These are phyloP conservation scores for Taxillus chinensis DNA, from an alignment of 164 flowering plant genomes.

Conservation along the genomic window DNA sequence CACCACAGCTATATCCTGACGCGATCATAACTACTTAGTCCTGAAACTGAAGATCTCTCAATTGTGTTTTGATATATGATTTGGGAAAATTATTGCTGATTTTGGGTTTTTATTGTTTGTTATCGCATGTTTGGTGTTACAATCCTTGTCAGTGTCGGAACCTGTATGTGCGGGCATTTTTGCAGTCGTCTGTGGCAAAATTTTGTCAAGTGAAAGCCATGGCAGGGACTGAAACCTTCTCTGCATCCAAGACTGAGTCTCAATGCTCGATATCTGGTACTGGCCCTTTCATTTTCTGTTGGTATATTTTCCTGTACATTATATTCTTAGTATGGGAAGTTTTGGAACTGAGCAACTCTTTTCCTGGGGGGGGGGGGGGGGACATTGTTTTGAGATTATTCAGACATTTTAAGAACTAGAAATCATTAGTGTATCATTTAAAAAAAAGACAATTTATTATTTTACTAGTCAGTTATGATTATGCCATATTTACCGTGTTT, in stretches of 20 bases:
- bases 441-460: too few species aligned
- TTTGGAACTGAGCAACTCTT: background rate
- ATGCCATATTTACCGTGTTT: too few species aligned
- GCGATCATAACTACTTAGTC: too few species aligned
- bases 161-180: slow-evolving; percentile 2
- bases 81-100: background rate
- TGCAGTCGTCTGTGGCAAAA: slow-evolving; percentile 11
- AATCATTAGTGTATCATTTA: too few species aligned
- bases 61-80: too few species aligned
- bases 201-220: slow-evolving; percentile 19
- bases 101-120: background rate
- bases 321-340: background rate
- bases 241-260: slow-evolving; percentile 9
- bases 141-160: slow-evolving; percentile 9
- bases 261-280: slow-evolving; percentile 16
- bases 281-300: too few species aligned
- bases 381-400: too few species aligned
- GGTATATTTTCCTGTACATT: background rate
- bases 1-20: too few species aligned
- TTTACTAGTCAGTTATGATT: too few species aligned
- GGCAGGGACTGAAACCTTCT: slow-evolving; percentile 19
- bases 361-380: too few species aligned
- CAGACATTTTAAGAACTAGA: too few species aligned
- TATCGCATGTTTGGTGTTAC: background rate
- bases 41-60: too few species aligned